These are phyloP conservation scores for Cyberlindnera xishuangbannaensis DNA, from an alignment of 805 yeast species.

Conservation along the genomic window DNA sequence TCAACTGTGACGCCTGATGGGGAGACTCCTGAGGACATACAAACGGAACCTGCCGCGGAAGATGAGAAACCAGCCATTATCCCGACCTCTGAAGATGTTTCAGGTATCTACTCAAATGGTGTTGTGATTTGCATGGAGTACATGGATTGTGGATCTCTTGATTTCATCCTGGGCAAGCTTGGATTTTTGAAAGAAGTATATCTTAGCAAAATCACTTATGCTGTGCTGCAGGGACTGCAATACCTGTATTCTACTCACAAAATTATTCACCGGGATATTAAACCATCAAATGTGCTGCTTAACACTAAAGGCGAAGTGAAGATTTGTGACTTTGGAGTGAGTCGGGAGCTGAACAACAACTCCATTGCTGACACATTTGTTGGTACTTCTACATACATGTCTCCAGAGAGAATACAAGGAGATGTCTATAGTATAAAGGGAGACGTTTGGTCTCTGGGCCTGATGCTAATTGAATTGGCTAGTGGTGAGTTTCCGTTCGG, in stretches of 20 bases:
- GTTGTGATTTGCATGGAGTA: slow-evolving; percentile 93
- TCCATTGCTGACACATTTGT: slow-evolving; percentile 97
- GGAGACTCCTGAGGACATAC: no score
- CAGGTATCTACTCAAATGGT: slow-evolving; percentile 39
- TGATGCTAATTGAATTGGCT: slow-evolving; percentile 84
- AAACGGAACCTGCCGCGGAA: slow-evolving; percentile 1
- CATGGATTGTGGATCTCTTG: slow-evolving; percentile 91
- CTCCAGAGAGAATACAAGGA: slow-evolving; percentile 97
- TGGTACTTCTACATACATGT: slow-evolving; percentile 96
- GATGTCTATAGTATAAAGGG: slow-evolving; percentile 90
- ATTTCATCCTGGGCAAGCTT: slow-evolving; percentile 56
- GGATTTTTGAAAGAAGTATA: slow-evolving; percentile 67
- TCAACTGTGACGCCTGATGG: slow-evolving; percentile 9
- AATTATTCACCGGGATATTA: slow-evolving; percentile 92
- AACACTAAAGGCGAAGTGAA: slow-evolving; percentile 84
- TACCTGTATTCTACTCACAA: slow-evolving; percentile 80
- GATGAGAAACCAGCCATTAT: slow-evolving; percentile 5
- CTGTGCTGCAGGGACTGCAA: slow-evolving; percentile 74
- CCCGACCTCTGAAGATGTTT: slow-evolving; percentile 16
- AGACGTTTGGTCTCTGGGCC: slow-evolving; percentile 95
- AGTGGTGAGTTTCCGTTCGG: slow-evolving; percentile 79
- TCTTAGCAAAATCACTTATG: slow-evolving; percentile 65
- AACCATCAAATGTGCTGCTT: slow-evolving; percentile 89
- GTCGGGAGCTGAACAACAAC: slow-evolving; percentile 76
- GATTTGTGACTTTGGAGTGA: slow-evolving; percentile 95